Base-by-base conservation (phyloP, 2,329 filamentous ascomycete genomes). In the Aspergillus clavatus region DNA sequence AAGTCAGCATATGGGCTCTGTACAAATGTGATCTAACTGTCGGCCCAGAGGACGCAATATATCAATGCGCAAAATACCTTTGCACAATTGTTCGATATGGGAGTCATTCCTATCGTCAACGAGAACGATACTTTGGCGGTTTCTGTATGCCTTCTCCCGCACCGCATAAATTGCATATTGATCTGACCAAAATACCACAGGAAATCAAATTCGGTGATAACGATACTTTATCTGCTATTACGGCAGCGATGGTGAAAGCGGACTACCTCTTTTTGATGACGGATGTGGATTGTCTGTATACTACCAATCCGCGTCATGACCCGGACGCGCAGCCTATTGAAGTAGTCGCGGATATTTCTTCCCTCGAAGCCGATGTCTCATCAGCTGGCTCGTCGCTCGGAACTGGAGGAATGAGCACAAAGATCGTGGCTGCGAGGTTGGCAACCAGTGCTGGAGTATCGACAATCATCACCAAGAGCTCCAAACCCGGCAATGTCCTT, bases 131-230 rank as follows among this genome's bases (percentile, higher is more conserved):
- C 93, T 2, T 74, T 98, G 43, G 89, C 90, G 19, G 93, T 98
- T 54, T 87, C 91, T 36, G 73, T 76, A 69, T 23, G 69, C 49
- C 37, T 14, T 31, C 21, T 38, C n/a, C 11, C 31, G n/a, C 16
- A 4, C 18, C 26, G 12, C 3, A 27, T 3, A 37, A n/a, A 16
- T 11, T 27, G 5, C 23, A 8, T 18, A 14, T 19, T 12, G 16
- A 23, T 22, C 19, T 45, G 18, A 37, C 7, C 10, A 41, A 46
- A 22, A 18, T 29, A 26, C 16, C 10, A 5, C 10, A 73, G 63
- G 93, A 98, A 78, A 98, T 98, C 72, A 97, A 97, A 75, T 98
- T 98, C 63, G 93, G 93, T 55, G 93, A 98, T 75, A 98, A 98
- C 60, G 93, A 98, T 68, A 98, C 93, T 1, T 76, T 98, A 38